Conservation (phyloP, 495 filamentous ascomycete species). For the Talaromyces stipitatus region DNA sequence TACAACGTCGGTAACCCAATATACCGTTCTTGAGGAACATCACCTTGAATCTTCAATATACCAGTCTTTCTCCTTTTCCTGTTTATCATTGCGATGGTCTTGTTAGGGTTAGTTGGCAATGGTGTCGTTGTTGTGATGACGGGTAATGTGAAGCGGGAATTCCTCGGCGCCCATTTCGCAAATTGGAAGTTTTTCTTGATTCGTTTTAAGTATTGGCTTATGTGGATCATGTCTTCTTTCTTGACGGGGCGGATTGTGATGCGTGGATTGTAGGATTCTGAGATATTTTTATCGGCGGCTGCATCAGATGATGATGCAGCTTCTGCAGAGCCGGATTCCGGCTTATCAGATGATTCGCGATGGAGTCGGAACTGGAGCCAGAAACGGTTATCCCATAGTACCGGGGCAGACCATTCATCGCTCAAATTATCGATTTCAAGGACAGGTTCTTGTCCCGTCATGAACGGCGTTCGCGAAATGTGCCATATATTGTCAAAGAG, state of each 20-base stretch:
- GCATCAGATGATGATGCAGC: background rate
- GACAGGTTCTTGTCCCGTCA: constrained; percentile 11
- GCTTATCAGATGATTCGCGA: constrained; percentile 6
- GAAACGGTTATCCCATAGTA: constrained; percentile 73
- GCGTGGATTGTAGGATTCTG: background rate
- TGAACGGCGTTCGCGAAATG: constrained; percentile 44
- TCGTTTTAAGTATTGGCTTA: background rate
- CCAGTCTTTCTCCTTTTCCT: background rate
- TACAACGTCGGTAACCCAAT: constrained; percentile 5
- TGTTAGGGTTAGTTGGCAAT: background rate
- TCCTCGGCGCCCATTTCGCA: constrained; percentile 15
- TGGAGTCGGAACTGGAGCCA: constrained; percentile 57
- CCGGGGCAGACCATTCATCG: background rate
- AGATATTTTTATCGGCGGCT: background rate
- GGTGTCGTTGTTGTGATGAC: constrained; percentile 12
- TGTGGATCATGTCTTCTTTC: background rate
- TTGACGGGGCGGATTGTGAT: background rate
- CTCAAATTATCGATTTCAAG: constrained; percentile 28
- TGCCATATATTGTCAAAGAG: constrained; percentile 29
- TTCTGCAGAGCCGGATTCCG: background rate
- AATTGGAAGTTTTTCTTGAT: background rate
- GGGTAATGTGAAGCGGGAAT: constrained; percentile 32
- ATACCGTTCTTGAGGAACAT: background rate
- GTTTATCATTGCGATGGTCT: background rate
- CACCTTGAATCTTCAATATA: background rate